These are phyloP conservation scores for Naganishia friedmannii DNA, from an alignment of 768 basidiomycete genomes.

Conservation along the genomic window DNA sequence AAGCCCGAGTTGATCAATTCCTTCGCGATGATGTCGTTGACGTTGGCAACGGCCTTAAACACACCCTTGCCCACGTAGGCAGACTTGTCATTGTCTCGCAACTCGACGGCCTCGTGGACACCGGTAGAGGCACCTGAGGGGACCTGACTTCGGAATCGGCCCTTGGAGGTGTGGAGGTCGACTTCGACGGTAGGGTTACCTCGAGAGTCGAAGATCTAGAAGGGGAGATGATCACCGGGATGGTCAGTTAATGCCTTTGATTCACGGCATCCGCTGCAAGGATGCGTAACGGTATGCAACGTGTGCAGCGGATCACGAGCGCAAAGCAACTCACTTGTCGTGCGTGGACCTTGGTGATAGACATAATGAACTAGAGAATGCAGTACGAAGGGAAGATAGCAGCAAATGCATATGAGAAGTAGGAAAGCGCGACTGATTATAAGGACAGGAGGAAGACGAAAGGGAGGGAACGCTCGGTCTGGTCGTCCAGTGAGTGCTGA, in stretches of 20 bases:
- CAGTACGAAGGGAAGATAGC: neutral
- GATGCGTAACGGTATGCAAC: constrained; percentile 5
- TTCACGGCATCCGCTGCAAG: neutral
- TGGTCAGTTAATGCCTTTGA: neutral
- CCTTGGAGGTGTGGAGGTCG: constrained; percentile 81
- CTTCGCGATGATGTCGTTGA: constrained; percentile 86
- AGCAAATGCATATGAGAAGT: neutral
- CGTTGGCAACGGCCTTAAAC: constrained; percentile 85
- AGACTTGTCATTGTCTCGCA: constrained; percentile 91
- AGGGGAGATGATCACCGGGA: constrained; percentile 22
- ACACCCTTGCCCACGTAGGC: constrained; percentile 97
- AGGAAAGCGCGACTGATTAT: too few relatives aligned
- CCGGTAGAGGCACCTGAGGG: constrained; percentile 99
- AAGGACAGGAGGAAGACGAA: neutral
- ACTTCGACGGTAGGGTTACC: constrained; percentile 91
- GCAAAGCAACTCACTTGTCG: constrained; percentile 67
- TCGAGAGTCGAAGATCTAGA: constrained; percentile 96
- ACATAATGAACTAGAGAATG: constrained; percentile 60
- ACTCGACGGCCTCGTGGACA: constrained; percentile 95
- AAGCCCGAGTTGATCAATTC: constrained; percentile 79
- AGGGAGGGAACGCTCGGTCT: neutral
- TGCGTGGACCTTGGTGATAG: constrained; percentile 84
- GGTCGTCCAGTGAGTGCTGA: too few relatives aligned
- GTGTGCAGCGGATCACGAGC: constrained; percentile 30
- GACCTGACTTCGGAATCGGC: constrained; percentile 70